These are phyloP conservation scores for Carex littledalei DNA, from an alignment of 176 grass and related monocot species.

Conservation along the genomic window DNA sequence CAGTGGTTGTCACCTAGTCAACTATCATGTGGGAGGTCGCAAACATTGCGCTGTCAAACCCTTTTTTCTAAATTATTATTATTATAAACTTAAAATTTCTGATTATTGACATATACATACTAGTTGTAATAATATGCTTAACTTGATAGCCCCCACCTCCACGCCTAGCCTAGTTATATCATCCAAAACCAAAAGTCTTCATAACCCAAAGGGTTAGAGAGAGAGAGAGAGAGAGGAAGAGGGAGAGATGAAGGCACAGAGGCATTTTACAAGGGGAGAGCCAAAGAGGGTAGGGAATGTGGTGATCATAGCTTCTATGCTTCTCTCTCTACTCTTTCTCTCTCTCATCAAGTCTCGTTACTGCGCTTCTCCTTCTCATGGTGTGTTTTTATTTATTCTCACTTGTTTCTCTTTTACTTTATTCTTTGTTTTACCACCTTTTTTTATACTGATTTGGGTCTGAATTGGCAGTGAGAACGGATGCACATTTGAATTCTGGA, in stretches of 20 bases:
- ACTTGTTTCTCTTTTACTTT: neutral
- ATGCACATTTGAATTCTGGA: slow-evolving; percentile 1
- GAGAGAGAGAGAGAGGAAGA: neutral
- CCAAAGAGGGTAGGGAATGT: slow-evolving; percentile 24
- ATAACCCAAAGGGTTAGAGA: slow-evolving; percentile 3
- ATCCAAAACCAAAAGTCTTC: slow-evolving; percentile 20
- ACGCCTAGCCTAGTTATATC: neutral
- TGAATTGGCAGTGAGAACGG: slow-evolving; percentile 11
- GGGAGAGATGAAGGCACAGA: slow-evolving; percentile 30
- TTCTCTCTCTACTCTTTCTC: slow-evolving; percentile 34
- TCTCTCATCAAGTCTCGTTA: slow-evolving; percentile 27
- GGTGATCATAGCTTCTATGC: slow-evolving; percentile 27
- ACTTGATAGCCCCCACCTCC: neutral
- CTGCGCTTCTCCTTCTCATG: slow-evolving; percentile 7
- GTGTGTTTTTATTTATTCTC: neutral
- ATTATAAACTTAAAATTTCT: neutral
- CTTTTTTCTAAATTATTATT: neutral
- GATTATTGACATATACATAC: neutral
- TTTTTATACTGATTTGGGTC: neutral
- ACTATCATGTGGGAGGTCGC: slow-evolving; percentile 12
- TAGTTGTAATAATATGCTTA: neutral
- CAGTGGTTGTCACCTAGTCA: slow-evolving; percentile 17
- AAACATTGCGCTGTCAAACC: slow-evolving; percentile 17
- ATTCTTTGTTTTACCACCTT: neutral
- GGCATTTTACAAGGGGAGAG: slow-evolving; percentile 22